These are phyloP conservation scores for Pestalotiopsis fici DNA, from an alignment of 2,329 filamentous ascomycete species.

Conservation along the genomic window DNA sequence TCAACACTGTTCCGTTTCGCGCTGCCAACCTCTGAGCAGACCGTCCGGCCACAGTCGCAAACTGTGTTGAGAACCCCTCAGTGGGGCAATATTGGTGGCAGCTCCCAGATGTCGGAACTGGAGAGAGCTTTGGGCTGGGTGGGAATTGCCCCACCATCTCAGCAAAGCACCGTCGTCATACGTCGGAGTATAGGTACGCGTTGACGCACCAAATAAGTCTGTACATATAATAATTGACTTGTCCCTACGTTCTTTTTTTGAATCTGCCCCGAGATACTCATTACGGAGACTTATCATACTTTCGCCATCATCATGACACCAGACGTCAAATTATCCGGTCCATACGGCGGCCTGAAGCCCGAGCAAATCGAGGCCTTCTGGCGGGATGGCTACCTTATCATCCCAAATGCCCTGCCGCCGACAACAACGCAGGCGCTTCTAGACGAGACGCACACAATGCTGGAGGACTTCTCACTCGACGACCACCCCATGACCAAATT, in stretches of 20 bases:
- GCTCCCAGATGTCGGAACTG: not conserved
- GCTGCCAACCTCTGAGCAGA: not conserved
- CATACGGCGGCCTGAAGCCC: conserved; percentile 62
- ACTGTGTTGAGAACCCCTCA: conserved; percentile 8
- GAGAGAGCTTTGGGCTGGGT: too few species aligned
- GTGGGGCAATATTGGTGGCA: conserved; percentile 1
- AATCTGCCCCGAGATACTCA: not conserved
- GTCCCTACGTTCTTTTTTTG: not conserved
- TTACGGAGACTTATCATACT: not conserved
- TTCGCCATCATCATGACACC: not conserved
- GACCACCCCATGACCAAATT: conserved; percentile 93
- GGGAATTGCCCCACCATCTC: conserved; percentile 1
- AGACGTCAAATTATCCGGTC: conserved; percentile 16
- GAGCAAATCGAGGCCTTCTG: conserved; percentile 74
- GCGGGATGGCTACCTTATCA: conserved; percentile 85
- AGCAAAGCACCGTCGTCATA: conserved; percentile 4
- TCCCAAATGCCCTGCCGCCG: conserved; percentile 73
- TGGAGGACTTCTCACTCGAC: conserved; percentile 74
- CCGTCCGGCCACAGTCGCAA: not conserved
- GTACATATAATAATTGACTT: not conserved
- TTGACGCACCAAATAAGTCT: not conserved
- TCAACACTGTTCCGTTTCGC: not conserved
- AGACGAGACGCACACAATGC: conserved; percentile 71
- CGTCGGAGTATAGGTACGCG: not conserved
- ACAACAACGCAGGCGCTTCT: conserved; percentile 70